Evolutionary conservation across 495 filamentous ascomycete genomes (phyloP).

Genomic region (Clohesyomyces aquaticus): DNA sequence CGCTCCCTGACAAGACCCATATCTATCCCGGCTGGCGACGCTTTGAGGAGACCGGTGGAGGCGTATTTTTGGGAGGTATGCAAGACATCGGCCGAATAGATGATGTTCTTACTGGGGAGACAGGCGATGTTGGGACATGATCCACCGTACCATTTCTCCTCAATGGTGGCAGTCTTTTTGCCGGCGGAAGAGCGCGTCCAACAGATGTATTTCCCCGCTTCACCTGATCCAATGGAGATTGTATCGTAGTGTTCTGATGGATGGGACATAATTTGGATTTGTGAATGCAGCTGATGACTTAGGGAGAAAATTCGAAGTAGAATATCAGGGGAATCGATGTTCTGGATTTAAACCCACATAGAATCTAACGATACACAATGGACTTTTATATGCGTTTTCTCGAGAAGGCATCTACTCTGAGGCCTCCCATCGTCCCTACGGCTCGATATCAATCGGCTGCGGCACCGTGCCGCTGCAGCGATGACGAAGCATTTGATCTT

Average conservation of each 20-base stretch:
- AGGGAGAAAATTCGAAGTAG: no score
- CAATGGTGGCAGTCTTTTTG: slow-evolving; percentile 24
- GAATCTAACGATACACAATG: no score
- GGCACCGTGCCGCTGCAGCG: no score
- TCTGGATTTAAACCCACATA: no score
- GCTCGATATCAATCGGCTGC: no score
- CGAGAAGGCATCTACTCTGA: no score
- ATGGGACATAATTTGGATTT: neutral
- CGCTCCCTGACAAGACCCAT: slow-evolving; percentile 14
- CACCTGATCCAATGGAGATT: slow-evolving; percentile 14
- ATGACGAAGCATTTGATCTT: no score
- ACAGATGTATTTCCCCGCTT: slow-evolving; percentile 19
- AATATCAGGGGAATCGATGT: no score
- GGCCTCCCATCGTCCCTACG: no score
- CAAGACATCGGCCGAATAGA: slow-evolving; percentile 16
- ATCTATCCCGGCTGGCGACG: neutral
- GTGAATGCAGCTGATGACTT: no score
- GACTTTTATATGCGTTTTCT: no score
- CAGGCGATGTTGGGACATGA: slow-evolving; percentile 35
- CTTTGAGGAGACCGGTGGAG: slow-evolving; percentile 15
- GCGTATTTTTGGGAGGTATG: slow-evolving; percentile 10
- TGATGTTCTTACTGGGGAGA: slow-evolving; percentile 28
- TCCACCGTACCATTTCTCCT: slow-evolving; percentile 29
- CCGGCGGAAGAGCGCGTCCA: slow-evolving; percentile 10
- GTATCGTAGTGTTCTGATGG: slow-evolving; percentile 20